Evolutionary conservation across 805 yeast genomes (phyloP), one percentile per base, ranked within the genome.

Genomic region (Yarrowia sp.): DNA sequence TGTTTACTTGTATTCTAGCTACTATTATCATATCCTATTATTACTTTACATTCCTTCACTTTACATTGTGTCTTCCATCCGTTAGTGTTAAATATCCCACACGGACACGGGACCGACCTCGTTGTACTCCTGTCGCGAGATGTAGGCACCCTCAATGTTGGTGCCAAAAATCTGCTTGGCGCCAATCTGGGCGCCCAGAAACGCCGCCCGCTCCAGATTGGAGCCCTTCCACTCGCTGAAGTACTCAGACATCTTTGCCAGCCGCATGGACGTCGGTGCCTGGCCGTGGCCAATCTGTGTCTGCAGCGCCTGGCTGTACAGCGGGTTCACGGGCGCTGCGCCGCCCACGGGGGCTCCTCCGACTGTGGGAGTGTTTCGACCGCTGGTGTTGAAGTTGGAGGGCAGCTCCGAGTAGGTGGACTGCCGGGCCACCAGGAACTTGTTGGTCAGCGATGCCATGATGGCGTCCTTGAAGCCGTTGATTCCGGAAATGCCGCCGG

Each of bases 141-240:
- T 82, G 76, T 85, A 92, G 43, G 75, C 75, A 50, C 89, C 92
- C 68, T 87, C 88, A 68, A 83, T 80, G 15, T 84, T 77, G 63
- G 87, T 87, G 9, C 87, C 85, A 74, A 90, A 93, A 14, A 91
- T 85, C 79, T 92, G 97, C 77, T 91, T 92, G 19, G 97, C 86
- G 52, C 91, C 88, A 60, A 93, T 90, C 77, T 92, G 91, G 2
- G 90, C 96, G 1, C 98, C 98, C 70, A 93, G 79, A 74, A 93
- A 91, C 69, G 86, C 83, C 39, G 88, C 85, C 72, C 91, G 92
- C 68, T 88, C 87, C 84, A 89, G 88, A 0, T 94, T 92, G 40
- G 76, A 77, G 58, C 86, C 86, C 78, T 93, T 93, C 98, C 98
- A 94, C 72, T 91, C 97, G 0, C 97, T 91, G 79, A 94, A 94